Evolutionary conservation across 345 rosid species (phyloP), one percentile per base, ranked within the genome.

Genomic region (Acer negundo): DNA sequence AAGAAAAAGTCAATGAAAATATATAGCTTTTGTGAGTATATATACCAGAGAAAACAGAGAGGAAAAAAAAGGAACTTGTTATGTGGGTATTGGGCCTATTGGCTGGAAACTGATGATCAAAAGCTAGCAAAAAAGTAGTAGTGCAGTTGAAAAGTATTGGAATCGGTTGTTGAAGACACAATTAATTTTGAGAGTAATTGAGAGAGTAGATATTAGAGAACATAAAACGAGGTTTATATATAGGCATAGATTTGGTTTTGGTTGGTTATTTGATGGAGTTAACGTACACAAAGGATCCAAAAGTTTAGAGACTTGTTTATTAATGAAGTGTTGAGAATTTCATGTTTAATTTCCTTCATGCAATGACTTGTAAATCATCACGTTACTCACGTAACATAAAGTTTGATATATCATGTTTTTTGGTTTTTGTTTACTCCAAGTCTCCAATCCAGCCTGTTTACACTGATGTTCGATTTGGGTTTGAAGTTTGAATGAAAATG

Each of bases 251-350:
- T 7, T 56, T 72, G 24, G 15, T 72, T 20, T 35, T 35, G 38
- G 38, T 35, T 35, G 6, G n/a, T 62, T 55, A 28, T 7, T 9
- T 10, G 17, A 64, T 28, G 20, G 20, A 15, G 19, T 42, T 4
- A 70, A 73, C 76, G 76, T 62, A 16, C 23, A 1, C 8, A 2
- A 15, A 26, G 70, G 77, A 47, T 64, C 62, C 10, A 73, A 44
- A 15, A 35, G 47, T 65, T 44, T 42, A 53, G 49, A 58, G 62
- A 38, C 58, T 44, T 56, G 19, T 17, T 6, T 35, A 17, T 49
- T 49, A 17, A 19, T n/a, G 23, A 56, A 56, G 10, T 56, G 22
- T 10, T 17, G 24, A 35, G 65, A 71, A 26, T 26, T 49, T 74
- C 40, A 44, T 3, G 70, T 17, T 6, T 28, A 23, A 19, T 46